phyloP scores from a whole-genome alignment of 192 early-diverging fungal genomes.

The Coemansia guatemalensis region DNA sequence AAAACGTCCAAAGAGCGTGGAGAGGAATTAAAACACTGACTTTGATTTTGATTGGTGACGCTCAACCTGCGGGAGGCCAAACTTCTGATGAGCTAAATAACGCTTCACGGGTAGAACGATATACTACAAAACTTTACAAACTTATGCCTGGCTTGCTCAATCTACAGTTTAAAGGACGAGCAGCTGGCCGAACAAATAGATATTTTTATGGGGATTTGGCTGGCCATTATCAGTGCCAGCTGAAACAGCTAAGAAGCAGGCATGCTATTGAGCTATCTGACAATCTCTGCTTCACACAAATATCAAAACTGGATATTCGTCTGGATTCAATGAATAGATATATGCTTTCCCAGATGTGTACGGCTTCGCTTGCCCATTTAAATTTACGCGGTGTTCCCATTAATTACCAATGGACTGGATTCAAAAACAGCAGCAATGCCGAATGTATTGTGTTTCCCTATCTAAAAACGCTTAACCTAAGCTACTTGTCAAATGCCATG shows the following conservation, averaged over 20 bases:
- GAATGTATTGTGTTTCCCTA: background rate
- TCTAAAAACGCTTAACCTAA: background rate
- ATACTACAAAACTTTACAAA: background rate
- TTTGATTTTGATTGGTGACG: background rate
- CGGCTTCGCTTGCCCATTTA: constrained; percentile 1
- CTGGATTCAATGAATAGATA: background rate
- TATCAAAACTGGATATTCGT: constrained; percentile 6
- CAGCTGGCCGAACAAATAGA: background rate
- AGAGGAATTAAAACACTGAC: constrained; percentile 2
- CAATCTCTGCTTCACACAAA: background rate
- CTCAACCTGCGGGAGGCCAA: background rate
- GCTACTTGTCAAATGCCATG: background rate
- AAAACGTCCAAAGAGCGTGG: background rate
- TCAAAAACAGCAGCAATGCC: background rate
- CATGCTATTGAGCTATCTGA: background rate
- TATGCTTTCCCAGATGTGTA: constrained; percentile 3
- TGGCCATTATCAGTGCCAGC: background rate
- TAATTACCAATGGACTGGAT: background rate
- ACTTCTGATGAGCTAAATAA: background rate
- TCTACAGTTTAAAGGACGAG: constrained; percentile 3
- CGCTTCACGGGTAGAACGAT: background rate
- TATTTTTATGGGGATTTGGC: constrained; percentile 2
- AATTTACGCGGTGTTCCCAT: constrained; percentile 4
- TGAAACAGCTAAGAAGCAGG: background rate
- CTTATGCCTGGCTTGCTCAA: background rate